Evolutionary conservation across 352 stramenopile species (phyloP), one percentile per base, ranked within the genome.

Genomic region (Globisporangium echinulatum): DNA sequence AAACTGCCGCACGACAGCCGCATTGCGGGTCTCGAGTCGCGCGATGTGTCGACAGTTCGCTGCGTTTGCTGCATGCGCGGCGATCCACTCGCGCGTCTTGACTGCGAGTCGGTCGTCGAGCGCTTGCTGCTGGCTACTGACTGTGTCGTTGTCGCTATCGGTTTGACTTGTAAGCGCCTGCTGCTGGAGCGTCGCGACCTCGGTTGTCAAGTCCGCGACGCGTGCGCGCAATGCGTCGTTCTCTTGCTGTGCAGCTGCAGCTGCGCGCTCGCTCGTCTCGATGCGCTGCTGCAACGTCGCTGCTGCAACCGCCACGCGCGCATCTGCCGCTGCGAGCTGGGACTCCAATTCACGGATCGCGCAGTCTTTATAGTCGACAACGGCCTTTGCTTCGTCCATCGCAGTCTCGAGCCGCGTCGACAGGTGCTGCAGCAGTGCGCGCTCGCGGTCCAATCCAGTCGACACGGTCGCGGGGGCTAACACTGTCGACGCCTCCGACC

Each of bases 371-470:
- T 77, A 78, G 36, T 74, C 74, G 8, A 91, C 82, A 25, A 91
- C 82, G 39, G 71, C 69, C 55, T 91, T 87, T 7, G 82, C 77
- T 59, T 91, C 72, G 19, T 77, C 37, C 77, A 90, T 90, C 1
- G 81, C 77, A 33, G 71, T 61, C 56, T 88, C 78, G 17, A 90
- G 60, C 15, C 78, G 63, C 40, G 61, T 47, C 1, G 77, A 82
- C 46, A 90, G 81, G 7, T 76, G 69, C 39, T 83, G 78, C n/a
- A 90, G 61, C 48, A 88, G 64, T 14, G 54, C 5, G 10, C 67
- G 75, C 11, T 90, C 80, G 10, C 17, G 11, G 2, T 48, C 33
- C 25, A 33, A 33, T 33, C 25, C 25, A 33, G 25, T 33, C 25
- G 25, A 33, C 25, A 33, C 25, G 25, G 25, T 33, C 25, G 25